Evolutionary conservation across 768 basidiomycete genomes (phyloP).

Genomic region (Russula abietina): DNA sequence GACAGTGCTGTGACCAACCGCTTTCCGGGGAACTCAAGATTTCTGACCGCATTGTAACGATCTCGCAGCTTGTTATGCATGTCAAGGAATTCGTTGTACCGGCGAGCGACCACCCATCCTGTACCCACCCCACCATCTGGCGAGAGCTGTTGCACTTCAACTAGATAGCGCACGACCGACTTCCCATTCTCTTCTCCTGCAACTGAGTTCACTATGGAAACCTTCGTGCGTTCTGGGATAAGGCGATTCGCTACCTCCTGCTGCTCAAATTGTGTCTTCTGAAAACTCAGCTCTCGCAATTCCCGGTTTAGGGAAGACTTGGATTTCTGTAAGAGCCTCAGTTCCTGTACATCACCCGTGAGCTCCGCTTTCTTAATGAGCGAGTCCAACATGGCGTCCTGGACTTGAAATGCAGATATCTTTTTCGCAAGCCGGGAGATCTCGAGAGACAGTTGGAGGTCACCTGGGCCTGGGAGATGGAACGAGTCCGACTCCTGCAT

Average conservation of each 20-base stretch:
- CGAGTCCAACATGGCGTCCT: constrained; percentile 77
- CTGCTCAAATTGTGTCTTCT: constrained; percentile 88
- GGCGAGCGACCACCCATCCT: constrained; percentile 88
- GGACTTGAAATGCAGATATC: constrained; percentile 68
- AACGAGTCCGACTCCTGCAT: constrained; percentile 51
- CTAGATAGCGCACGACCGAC: constrained; percentile 84
- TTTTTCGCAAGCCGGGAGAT: constrained; percentile 74
- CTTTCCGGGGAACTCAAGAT: constrained; percentile 89
- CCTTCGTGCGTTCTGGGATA: constrained; percentile 73
- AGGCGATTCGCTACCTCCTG: constrained; percentile 90
- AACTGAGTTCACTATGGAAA: constrained; percentile 80
- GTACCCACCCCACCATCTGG: constrained; percentile 70
- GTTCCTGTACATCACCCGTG: constrained; percentile 83
- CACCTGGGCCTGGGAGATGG: constrained; percentile 80
- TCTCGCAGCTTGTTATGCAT: constrained; percentile 86
- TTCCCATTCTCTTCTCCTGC: constrained; percentile 81
- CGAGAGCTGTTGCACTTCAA: constrained; percentile 88
- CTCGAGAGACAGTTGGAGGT: constrained; percentile 82
- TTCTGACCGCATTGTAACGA: constrained; percentile 55
- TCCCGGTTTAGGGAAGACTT: constrained; percentile 78
- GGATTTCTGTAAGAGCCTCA: constrained; percentile 74
- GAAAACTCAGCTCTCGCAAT: constrained; percentile 77
- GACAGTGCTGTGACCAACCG: constrained; percentile 85
- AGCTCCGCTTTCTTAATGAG: constrained; percentile 93
- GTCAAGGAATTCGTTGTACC: constrained; percentile 92